Conservation (phyloP, 177 flowering plant genomes). For the Vitis hybrid region DNA sequence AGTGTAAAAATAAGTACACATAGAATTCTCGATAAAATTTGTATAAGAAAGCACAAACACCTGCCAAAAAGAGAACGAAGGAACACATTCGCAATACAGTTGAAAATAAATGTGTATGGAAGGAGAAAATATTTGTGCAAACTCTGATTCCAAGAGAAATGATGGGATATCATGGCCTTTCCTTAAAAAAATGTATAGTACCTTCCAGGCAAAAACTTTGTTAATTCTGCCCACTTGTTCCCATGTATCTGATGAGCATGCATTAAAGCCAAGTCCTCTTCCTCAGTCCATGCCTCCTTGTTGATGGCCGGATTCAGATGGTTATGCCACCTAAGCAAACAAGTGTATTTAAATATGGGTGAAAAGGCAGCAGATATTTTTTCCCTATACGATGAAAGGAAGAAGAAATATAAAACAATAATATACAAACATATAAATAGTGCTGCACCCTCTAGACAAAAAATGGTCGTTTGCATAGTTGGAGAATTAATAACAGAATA, state of each 20-base stretch:
- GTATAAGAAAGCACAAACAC: not conserved
- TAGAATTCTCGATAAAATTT: not conserved
- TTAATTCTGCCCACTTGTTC: conserved; percentile 97
- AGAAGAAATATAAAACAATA: no score
- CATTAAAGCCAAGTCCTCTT: conserved; percentile 86
- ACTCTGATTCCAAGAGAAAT: not conserved
- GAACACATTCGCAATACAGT: no score
- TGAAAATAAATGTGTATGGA: no score
- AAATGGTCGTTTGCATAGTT: no score
- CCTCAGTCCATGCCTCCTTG: conserved; percentile 97
- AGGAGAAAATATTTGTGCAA: no score
- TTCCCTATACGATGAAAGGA: no score
- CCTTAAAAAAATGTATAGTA: conserved; percentile 19
- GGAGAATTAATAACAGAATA: no score
- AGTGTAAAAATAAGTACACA: no score
- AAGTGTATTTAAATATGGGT: no score
- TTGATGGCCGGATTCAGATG: conserved; percentile 95
- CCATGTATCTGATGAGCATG: conserved; percentile 93
- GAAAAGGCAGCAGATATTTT: no score
- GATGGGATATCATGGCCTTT: not conserved
- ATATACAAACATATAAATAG: no score
- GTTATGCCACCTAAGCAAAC: conserved; percentile 85
- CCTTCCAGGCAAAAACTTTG: conserved; percentile 97
- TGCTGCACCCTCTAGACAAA: no score
- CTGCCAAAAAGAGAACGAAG: not conserved